These are phyloP conservation scores for Penicillium rolfsii DNA, from an alignment of 2,329 filamentous ascomycete species.

Conservation along the genomic window DNA sequence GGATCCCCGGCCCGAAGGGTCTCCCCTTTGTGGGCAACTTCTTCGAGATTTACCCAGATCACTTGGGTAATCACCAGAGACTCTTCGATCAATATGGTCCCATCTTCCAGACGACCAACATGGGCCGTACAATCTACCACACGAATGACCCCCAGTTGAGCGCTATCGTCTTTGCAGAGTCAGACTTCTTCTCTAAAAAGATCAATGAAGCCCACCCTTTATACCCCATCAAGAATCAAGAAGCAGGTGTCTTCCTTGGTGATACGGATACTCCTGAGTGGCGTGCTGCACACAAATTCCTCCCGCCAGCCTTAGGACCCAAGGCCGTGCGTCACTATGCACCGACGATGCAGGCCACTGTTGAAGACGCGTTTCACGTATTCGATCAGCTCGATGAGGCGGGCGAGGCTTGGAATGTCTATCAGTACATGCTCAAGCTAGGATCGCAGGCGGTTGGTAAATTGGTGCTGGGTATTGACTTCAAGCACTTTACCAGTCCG, in stretches of 20 bases:
- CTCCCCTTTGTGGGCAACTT: conserved; percentile 55
- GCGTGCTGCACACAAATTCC: conserved; percentile 61
- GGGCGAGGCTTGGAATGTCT: conserved; percentile 52
- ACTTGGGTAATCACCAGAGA: conserved; percentile 60
- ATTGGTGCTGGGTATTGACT: conserved; percentile 50
- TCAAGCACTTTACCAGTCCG: conserved; percentile 48
- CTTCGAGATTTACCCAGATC: conserved; percentile 61
- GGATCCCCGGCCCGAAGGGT: conserved; percentile 26
- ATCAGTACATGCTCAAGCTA: conserved; percentile 56
- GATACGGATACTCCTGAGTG: conserved; percentile 40
- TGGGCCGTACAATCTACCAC: conserved; percentile 55
- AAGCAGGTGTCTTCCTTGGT: conserved; percentile 38
- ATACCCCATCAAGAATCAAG: conserved; percentile 31
- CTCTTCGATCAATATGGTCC: conserved; percentile 59
- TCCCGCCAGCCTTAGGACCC: conserved; percentile 24
- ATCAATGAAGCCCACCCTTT: conserved; percentile 46
- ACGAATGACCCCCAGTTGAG: conserved; percentile 57
- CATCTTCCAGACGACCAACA: conserved; percentile 56
- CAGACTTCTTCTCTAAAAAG: conserved; percentile 58
- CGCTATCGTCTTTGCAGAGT: conserved; percentile 53
- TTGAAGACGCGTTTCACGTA: conserved; percentile 55
- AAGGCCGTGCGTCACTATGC: conserved; percentile 49
- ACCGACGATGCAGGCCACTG: conserved; percentile 60
- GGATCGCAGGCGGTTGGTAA: conserved; percentile 51
- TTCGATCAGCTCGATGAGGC: conserved; percentile 55